Base-by-base conservation (phyloP, 345 rosid species). In the Euphorbia lathyris region DNA sequence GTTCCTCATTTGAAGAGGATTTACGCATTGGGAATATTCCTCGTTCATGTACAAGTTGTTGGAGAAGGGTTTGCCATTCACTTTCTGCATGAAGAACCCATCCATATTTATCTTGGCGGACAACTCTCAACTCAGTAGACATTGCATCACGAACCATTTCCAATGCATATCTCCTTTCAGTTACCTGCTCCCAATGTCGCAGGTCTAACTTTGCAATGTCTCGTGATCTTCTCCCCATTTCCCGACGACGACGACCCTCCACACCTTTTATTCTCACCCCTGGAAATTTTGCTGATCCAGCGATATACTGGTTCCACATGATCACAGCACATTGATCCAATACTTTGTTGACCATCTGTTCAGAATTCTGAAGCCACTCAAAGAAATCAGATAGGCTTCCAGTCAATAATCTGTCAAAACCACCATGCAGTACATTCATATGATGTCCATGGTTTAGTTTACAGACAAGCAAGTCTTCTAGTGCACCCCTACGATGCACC, bases 1-100 rank as follows among this genome's bases (percentile, higher is more conserved):
- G 88, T 80, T 92, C 90, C 75, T 83, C 91, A 73, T 74, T 70
- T 43, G 65, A 74, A 74, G 80, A 74, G 70, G 90, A 76, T 77
- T 82, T 90, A 58, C 78, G 84, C 88, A 92, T 79, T 38, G 99
- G 97, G 69, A 96, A 88, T 80, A 92, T 86, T 63, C 99, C 99
- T 20, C 99, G 87, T 78, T 96, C 97, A 69, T 96, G 99, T 57
- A 96, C 90, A 81, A 96, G 93, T 80, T 96, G 97, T 78, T 89
- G 98, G 66, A 96, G 92, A 80, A 89, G 96, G 26, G 86, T 92
- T 78, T 96, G 94, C 99, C 99, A 96, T 85, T 89, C 96, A 43
- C 99, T 96, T 83, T 96, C 99, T 68, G 99, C 99, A 82, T 96
- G 98, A 56, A 96, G 96, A 80, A 96, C 89, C 99, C 99, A 96